Evolutionary conservation across 768 basidiomycete species (phyloP), one percentile per base, ranked within the genome.

Genomic region (Pholiota microspora): DNA sequence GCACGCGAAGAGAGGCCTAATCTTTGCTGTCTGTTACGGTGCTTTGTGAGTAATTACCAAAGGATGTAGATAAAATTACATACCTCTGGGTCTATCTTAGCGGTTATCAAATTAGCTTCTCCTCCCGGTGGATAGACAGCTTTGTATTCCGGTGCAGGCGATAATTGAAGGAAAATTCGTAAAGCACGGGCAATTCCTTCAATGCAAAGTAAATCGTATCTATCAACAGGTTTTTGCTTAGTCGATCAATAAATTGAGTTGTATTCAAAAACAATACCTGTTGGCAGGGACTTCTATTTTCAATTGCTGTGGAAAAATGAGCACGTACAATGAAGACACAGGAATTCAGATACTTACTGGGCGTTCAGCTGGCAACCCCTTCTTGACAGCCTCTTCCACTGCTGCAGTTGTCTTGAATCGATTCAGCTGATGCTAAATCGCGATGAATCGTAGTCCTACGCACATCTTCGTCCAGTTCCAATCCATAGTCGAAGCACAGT

Each of bases 261-360:
- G n/a, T n/a, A n/a, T n/a, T n/a, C n/a, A 51, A 49, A 44, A 24
- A 51, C 35, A 31, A 42, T 53, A 84, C 94, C 94, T 86, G 71
- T 99, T 99, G n/a, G 97, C 97, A 42, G 97, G 95, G 40, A 98
- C 82, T 71, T 99, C 97, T 63, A 99, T 97, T 80, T 98, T 99
- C 63, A 99, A 77, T 91, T 97, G 93, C 87, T 98, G 60, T 45
- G 51, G 32, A 2, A 50, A 25, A 15, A 36, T 36, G 23, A 59
- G 54, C 27, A 6, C 46, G 49, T 52, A 31, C 8, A n/a, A 34
- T 48, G 32, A 23, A 45, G 23, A 40, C 35, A 24, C 38, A 49
- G 40, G 25, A 25, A 45, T 38, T 28, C 16, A 13, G 25, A 28
- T 44, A 67, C 81, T 64, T 64, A 93, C 92, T 15, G 92, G 91